Evolutionary conservation across 192 early-diverging fungal species (phyloP).

Genomic region (Coemansia sp.): DNA sequence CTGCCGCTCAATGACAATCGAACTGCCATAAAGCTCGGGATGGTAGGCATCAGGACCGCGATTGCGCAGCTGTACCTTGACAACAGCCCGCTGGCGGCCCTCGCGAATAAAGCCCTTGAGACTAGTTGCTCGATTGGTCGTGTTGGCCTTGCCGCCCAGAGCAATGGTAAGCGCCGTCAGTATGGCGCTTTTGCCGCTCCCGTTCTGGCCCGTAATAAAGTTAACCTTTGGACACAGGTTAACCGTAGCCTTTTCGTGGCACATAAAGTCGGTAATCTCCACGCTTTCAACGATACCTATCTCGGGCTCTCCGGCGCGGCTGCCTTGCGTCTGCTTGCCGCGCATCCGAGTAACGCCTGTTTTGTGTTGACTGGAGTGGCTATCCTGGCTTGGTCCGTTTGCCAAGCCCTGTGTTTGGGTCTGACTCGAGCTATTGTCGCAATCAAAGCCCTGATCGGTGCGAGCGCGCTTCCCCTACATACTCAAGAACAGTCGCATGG

Average conservation of each 20-base stretch:
- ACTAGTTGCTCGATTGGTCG: slow-evolving; percentile 79
- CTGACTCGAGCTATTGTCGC: background rate
- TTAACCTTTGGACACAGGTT: slow-evolving; percentile 84
- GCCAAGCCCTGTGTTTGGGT: background rate
- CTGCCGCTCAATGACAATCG: slow-evolving; percentile 78
- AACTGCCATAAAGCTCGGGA: slow-evolving; percentile 75
- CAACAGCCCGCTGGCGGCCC: slow-evolving; percentile 61
- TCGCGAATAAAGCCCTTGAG: slow-evolving; percentile 79
- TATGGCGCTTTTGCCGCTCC: slow-evolving; percentile 95
- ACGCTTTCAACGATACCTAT: slow-evolving; percentile 78
- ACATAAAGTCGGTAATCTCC: slow-evolving; percentile 92
- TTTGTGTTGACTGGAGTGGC: background rate
- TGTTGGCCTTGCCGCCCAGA: slow-evolving; percentile 84
- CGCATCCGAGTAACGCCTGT: slow-evolving; percentile 30
- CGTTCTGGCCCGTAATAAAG: slow-evolving; percentile 96
- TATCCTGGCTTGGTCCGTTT: background rate
- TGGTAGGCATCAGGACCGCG: slow-evolving; percentile 77
- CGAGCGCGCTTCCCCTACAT: slow-evolving; percentile 20
- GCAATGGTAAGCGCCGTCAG: slow-evolving; percentile 85
- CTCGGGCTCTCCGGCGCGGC: slow-evolving; percentile 25
- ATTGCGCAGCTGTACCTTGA: slow-evolving; percentile 77
- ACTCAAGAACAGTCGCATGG: too few species aligned
- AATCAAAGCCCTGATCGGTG: background rate
- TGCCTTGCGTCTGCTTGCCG: slow-evolving; percentile 8
- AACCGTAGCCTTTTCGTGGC: slow-evolving; percentile 78